phyloP scores from a whole-genome alignment of 371 early-diverging fungal genomes.

The Rhizopus stolonifer region DNA sequence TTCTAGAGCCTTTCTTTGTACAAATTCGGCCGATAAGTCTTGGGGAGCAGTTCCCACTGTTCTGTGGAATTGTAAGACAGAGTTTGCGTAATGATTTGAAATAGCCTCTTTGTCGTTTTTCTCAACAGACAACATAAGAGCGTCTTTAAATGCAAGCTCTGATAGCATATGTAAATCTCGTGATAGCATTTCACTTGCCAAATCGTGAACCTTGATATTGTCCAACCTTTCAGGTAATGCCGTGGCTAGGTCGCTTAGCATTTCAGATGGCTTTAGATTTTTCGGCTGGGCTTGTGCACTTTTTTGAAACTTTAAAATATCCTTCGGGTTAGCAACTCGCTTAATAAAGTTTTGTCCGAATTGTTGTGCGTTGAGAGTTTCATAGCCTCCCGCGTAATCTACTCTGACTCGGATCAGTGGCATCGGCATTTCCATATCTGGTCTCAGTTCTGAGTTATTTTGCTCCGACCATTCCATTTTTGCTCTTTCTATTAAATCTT shows the following conservation, averaged over 20 bases:
- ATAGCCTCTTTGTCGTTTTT: slow-evolving; percentile 89
- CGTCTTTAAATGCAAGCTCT: slow-evolving; percentile 77
- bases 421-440: slow-evolving; percentile 50
- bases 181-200: slow-evolving; percentile 73
- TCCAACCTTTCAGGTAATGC: slow-evolving; percentile 66
- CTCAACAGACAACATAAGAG: slow-evolving; percentile 78
- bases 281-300: slow-evolving; percentile 3
- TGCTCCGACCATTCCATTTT: slow-evolving; percentile 59
- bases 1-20: slow-evolving; percentile 18
- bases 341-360: slow-evolving; percentile 85
- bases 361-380: slow-evolving; percentile 80
- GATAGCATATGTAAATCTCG: slow-evolving; percentile 72
- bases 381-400: slow-evolving; percentile 84
- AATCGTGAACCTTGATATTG: slow-evolving; percentile 68
- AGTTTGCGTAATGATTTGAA: slow-evolving; percentile 39
- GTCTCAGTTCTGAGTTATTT: slow-evolving; percentile 12
- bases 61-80: slow-evolving; percentile 11
- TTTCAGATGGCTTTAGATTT: slow-evolving; percentile 13
- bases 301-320: slow-evolving; percentile 79
- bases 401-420: slow-evolving; percentile 83
- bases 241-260: slow-evolving; percentile 17
- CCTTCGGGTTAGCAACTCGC: slow-evolving; percentile 93
- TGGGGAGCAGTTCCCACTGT: slow-evolving; percentile 8
- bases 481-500: slow-evolving; percentile 69
- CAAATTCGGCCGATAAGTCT: slow-evolving; percentile 13